Base-by-base conservation (phyloP, 1,139 yeast species). In the Pichia sp. region DNA sequence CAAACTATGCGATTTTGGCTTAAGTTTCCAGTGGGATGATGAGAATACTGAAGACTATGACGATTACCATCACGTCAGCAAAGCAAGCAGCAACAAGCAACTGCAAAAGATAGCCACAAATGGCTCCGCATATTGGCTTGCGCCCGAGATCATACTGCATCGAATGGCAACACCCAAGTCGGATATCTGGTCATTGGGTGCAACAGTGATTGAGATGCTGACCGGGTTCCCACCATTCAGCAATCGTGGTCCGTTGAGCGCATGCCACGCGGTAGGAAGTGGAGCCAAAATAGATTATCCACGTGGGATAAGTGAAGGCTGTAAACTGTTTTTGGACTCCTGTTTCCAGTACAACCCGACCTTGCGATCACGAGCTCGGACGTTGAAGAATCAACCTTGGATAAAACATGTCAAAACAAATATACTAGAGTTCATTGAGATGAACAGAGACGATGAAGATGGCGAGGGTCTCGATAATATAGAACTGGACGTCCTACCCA, bases 171-270 rank as follows among this genome's bases (percentile, higher is more conserved):
- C 58, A 4, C 83, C 95, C 0, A 88, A 95, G 0, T 88, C 96
- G 4, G 95, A 87, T 69, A 80, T 87, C 29, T 87, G 95, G 98
- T 88, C 97, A n/a, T 72, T 93, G 41, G 99, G 98, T 1, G 96
- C 97, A 16, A 93, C 98, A 0, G 81, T 92, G 4, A 83, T 92
- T 8, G 99, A 93, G 67, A 73, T 93, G 50, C 74, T 90, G 54
- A 87, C 97, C 0, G 96, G 90, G 0, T 78, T 83, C 53, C 98
- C 99, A 0, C 97, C 98, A 0, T 90, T 89, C 63, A 86, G 87
- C 60, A 85, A 89, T 51, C 72, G 87, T 55, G 84, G 85, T 57
- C 89, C 90, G 30, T 87, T 90, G 84, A 89, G 95, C 0, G 92
- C 97, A 0, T 76, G 93, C 60, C 96, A 89, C 72, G 96, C 97